Conservation (phyloP, 257 asterid genomes). For the Cinchona pubescens region DNA sequence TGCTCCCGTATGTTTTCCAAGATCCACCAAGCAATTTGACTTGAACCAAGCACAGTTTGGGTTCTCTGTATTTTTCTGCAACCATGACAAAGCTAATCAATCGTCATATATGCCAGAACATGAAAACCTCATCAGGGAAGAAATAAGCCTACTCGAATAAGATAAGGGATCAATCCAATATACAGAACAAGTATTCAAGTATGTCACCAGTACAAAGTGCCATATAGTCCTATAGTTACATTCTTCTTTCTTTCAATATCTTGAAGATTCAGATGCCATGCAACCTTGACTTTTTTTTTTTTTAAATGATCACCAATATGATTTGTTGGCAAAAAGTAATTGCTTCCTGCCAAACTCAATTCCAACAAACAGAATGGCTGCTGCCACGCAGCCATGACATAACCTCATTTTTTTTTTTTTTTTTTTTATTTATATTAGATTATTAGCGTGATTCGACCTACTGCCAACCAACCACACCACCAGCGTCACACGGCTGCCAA, state of each 20-base stretch:
- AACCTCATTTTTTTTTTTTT: no score
- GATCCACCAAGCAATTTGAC: slow-evolving; percentile 97
- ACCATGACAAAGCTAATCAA: slow-evolving; percentile 15
- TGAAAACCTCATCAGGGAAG: background rate
- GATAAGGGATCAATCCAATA: background rate
- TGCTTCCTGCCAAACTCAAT: no score
- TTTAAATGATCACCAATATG: no score
- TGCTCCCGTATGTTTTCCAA: slow-evolving; percentile 96
- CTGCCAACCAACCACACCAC: no score
- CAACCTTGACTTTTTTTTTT: no score
- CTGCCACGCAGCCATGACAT: no score
- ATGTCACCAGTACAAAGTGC: background rate
- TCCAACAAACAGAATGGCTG: no score
- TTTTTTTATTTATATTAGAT: no score
- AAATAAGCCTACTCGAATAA: background rate
- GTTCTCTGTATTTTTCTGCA: slow-evolving; percentile 78
- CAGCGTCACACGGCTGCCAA: no score
- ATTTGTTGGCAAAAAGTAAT: no score
- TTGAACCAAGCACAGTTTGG: slow-evolving; percentile 86
- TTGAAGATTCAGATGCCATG: background rate
- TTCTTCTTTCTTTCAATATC: background rate
- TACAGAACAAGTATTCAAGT: background rate
- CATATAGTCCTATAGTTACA: background rate
- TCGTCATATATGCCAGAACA: background rate
- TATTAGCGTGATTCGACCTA: no score